Evolutionary conservation across 2,329 filamentous ascomycete genomes (phyloP).

Genomic region (Colletotrichum horii): DNA sequence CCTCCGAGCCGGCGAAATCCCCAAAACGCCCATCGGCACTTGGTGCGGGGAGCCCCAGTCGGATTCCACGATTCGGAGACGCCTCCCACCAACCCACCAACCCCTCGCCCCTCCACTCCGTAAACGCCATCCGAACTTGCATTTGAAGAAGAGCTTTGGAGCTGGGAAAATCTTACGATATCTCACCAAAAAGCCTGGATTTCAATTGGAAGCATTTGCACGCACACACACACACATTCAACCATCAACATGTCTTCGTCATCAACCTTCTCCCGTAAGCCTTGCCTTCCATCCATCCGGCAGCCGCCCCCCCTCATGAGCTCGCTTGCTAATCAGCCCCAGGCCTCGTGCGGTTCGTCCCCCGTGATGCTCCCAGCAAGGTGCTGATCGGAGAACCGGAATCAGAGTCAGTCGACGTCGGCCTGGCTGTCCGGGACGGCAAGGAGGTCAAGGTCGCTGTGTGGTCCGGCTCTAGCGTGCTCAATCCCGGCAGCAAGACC

Average conservation of each 20-base stretch:
- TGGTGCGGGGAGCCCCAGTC: slow-evolving; percentile 7
- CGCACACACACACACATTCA: background rate
- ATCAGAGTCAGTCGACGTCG: slow-evolving; percentile 59
- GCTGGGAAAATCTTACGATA: background rate
- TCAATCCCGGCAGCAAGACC: slow-evolving; percentile 58
- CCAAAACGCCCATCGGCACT: background rate
- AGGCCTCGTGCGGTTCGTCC: slow-evolving; percentile 66
- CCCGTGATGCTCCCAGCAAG: slow-evolving; percentile 52
- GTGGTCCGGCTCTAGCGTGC: slow-evolving; percentile 63
- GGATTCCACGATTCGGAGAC: background rate
- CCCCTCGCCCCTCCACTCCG: background rate
- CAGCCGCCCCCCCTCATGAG: background rate
- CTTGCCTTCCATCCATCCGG: background rate
- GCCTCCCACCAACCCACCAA: background rate
- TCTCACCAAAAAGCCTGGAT: background rate
- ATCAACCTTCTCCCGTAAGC: slow-evolving; percentile 7
- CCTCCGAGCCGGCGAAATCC: slow-evolving; percentile 6
- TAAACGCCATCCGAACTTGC: background rate
- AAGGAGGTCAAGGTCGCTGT: slow-evolving; percentile 60
- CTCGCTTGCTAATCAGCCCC: background rate
- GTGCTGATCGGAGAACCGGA: slow-evolving; percentile 62
- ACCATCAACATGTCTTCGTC: background rate
- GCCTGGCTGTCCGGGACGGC: slow-evolving; percentile 58
- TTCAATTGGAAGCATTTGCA: background rate
- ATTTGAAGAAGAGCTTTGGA: background rate